Evolutionary conservation across 2,329 filamentous ascomycete species (phyloP).

Genomic region (Hypoxylon sp.): DNA sequence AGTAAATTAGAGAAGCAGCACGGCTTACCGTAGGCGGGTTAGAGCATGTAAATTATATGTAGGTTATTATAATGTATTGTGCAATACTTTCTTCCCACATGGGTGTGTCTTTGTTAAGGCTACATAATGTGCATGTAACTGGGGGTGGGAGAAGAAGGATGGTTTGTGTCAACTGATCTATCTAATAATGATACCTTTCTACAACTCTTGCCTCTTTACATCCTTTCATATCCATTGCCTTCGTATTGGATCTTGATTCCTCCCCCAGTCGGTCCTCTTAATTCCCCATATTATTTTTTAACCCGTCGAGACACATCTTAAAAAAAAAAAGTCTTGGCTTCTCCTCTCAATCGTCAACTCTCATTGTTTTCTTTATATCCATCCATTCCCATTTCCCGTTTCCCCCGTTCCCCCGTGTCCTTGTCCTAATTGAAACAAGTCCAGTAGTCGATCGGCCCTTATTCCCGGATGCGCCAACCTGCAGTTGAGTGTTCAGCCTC

Average conservation of each 20-base stretch:
- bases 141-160: background rate
- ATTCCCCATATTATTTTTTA: conserved; percentile 30
- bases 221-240: conserved; percentile 11
- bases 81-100: conserved; percentile 3
- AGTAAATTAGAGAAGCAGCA: conserved; percentile 11
- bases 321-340: conserved; percentile 46
- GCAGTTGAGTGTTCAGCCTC: conserved; percentile 43
- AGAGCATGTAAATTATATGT: conserved; percentile 1
- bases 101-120: background rate
- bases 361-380: conserved; percentile 49
- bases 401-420: conserved; percentile 40
- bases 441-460: conserved; percentile 43
- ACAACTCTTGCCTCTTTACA: background rate
- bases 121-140: conserved; percentile 4
- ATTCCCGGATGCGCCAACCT: conserved; percentile 46
- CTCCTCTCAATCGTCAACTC: conserved; percentile 45
- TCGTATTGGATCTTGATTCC: conserved; percentile 19
- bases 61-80: conserved; percentile 11
- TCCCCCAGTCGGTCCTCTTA: conserved; percentile 8
- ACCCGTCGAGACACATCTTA: background rate
- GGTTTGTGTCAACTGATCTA: conserved; percentile 22
- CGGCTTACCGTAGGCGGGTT: conserved; percentile 8
- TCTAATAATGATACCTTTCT: conserved; percentile 23
- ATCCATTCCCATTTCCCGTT: conserved; percentile 48
- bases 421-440: conserved; percentile 47